Base-by-base conservation (phyloP, 768 basidiomycete genomes). In the Leccinum boreale region DNA sequence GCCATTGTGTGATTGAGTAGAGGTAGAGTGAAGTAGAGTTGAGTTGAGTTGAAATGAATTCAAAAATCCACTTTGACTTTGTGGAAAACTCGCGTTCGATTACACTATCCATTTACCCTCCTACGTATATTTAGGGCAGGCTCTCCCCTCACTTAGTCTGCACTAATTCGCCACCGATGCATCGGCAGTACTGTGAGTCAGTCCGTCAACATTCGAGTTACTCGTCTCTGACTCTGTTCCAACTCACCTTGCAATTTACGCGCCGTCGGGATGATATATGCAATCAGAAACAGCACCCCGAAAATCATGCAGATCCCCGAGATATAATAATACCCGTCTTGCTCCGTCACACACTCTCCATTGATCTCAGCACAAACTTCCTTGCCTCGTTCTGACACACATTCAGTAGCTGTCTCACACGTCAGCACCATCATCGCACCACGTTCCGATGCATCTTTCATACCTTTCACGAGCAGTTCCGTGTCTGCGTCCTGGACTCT, bases 341-440 rank as follows among this genome's bases (percentile, higher is more conserved):
- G 81, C 71, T 91, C 85, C 1, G 87, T 91, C 50, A 90, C 77
- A 71, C 97, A 99, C 42, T 78, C 73, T 1, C 97, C 97, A 11
- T 82, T 86, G 53, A 91, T 77, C 3, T 85, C 82, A 21, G 80
- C 77, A 72, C 97, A 98, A 5, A 79, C 73, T 7, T 81, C 77
- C 68, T 94, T 96, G 23, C 96, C 97, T 58, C 87, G 86, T 12
- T 98, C 96, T 5, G 94, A 92, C 35, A 94, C 89, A 73, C 97
- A 98, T 72, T 98, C 96, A 12, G 82, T 74, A 19, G 86, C 92
- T 93, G 63, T 28, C 57, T 52, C 19, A 26, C 51, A 50, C 59
- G 60, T 68, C 31, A 67, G 57, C 23, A 33, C 14, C 19, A 12
- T 12, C 17, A 33, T n/a, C 44, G 11, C 44, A 19, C 14, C n/a